Percentiles rank a stretch among this genome's conserved stretches.
These are phyloP conservation scores for Blastobotrys petasosporus DNA, from an alignment of 1,139 yeast species.

Conservation along the genomic window DNA sequence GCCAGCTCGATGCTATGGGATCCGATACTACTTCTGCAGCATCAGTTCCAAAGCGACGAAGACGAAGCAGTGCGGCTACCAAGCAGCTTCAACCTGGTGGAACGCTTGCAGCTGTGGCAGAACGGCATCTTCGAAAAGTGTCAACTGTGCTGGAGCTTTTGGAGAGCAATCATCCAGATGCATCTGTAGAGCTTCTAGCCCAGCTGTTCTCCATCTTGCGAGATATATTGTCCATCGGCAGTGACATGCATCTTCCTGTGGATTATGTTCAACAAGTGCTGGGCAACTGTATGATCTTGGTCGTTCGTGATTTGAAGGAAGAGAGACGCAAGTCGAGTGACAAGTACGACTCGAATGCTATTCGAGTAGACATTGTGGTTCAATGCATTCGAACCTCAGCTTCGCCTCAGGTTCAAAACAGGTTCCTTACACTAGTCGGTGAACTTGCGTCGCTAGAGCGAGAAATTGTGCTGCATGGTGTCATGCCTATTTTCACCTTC, in stretches of 20 bases:
- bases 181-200: constrained; percentile 47
- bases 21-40: constrained; percentile 46
- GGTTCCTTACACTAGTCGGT: constrained; percentile 75
- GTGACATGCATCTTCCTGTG: constrained; percentile 87
- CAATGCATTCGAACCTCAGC: constrained; percentile 82
- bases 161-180: constrained; percentile 47
- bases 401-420: constrained; percentile 93
- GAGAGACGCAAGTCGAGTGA: constrained; percentile 20
- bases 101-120: constrained; percentile 67
- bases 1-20: constrained; percentile 36
- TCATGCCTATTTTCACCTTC: constrained; percentile 97
- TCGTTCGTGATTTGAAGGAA: constrained; percentile 43
- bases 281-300: constrained; percentile 76
- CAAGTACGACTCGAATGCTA: constrained; percentile 54
- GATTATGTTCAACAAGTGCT: constrained; percentile 85
- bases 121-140: constrained; percentile 67
- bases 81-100: constrained; percentile 68
- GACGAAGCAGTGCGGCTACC: constrained; percentile 73
- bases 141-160: constrained; percentile 76
- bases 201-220: constrained; percentile 61
- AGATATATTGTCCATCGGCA: constrained; percentile 81
- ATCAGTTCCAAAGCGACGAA: constrained; percentile 43
- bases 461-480: constrained; percentile 86
- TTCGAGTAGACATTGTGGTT: constrained; percentile 86
- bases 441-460: constrained; percentile 85